phyloP scores from a whole-genome alignment of 495 filamentous ascomycete species.

The Aspergillus hancockii region DNA sequence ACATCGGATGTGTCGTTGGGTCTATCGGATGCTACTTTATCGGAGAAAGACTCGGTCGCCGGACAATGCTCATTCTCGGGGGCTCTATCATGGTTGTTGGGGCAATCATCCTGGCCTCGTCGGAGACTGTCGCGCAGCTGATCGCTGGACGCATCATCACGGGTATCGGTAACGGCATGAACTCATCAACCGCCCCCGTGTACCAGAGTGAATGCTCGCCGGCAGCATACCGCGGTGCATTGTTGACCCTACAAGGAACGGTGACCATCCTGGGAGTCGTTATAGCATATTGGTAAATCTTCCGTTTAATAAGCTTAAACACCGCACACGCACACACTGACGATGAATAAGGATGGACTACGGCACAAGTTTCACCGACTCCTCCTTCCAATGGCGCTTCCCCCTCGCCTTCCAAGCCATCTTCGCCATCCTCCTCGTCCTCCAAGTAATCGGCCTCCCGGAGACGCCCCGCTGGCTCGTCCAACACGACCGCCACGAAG shows the following conservation, averaged over 20 bases:
- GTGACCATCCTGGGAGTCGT: slow-evolving; percentile 44
- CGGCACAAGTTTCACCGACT: slow-evolving; percentile 51
- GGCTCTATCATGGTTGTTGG: slow-evolving; percentile 44
- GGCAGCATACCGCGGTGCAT: slow-evolving; percentile 58
- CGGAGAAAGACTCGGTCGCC: slow-evolving; percentile 44
- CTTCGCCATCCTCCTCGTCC: slow-evolving; percentile 55
- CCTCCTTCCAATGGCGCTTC: slow-evolving; percentile 54
- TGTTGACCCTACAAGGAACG: slow-evolving; percentile 52
- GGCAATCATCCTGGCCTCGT: slow-evolving; percentile 42
- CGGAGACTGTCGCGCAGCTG: slow-evolving; percentile 49
- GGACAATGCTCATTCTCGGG: slow-evolving; percentile 43
- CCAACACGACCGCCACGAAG: slow-evolving; percentile 50
- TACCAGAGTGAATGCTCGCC: slow-evolving; percentile 59
- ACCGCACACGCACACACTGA: no score
- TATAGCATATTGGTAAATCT: slow-evolving; percentile 39
- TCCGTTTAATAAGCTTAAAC: no score
- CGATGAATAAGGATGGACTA: slow-evolving; percentile 62
- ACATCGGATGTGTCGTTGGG: slow-evolving; percentile 49
- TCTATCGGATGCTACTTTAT: slow-evolving; percentile 43
- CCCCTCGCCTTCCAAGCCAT: slow-evolving; percentile 60
- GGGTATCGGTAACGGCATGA: slow-evolving; percentile 53
- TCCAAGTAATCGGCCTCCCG: slow-evolving; percentile 62
- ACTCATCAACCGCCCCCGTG: slow-evolving; percentile 52
- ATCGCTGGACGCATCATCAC: slow-evolving; percentile 51
- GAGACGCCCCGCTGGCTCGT: slow-evolving; percentile 61